Conservation (phyloP, 2,329 filamentous ascomycete species). For the Paecilomyces dactylethromorphus region DNA sequence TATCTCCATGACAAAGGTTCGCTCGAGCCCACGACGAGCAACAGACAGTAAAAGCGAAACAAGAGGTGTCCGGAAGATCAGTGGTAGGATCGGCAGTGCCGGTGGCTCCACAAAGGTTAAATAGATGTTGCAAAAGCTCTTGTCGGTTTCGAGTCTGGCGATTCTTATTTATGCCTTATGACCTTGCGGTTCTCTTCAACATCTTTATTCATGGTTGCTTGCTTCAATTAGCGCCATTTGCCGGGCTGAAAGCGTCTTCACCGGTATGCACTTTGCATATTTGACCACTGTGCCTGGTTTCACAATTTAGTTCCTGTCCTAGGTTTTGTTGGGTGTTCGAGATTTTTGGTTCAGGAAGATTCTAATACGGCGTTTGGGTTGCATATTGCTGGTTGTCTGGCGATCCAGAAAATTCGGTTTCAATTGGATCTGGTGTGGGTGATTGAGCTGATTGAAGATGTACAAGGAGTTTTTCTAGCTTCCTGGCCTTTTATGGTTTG, state of each 20-base stretch:
- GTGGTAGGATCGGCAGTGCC: conserved; percentile 40
- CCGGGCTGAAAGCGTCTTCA: conserved; percentile 8
- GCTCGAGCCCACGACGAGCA: conserved; percentile 45
- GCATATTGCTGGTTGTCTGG: conserved; percentile 10
- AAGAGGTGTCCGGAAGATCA: conserved; percentile 39
- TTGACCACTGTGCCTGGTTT: conserved; percentile 1
- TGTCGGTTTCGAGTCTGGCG: neutral
- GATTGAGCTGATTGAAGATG: conserved; percentile 4
- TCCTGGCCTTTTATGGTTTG: neutral
- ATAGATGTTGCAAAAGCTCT: conserved; percentile 6
- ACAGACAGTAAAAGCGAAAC: conserved; percentile 33
- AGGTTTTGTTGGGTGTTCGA: conserved; percentile 15
- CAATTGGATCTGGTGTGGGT: conserved; percentile 8
- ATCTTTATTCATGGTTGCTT: conserved; percentile 13
- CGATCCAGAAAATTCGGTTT: conserved; percentile 14
- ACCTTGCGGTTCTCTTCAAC: conserved; percentile 3
- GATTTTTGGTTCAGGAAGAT: conserved; percentile 16
- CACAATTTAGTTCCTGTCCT: conserved; percentile 5
- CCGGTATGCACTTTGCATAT: neutral
- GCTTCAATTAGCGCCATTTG: conserved; percentile 14
- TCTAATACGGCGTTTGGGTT: conserved; percentile 20
- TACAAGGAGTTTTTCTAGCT: neutral
- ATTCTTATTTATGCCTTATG: neutral
- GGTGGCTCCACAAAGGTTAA: conserved; percentile 27
- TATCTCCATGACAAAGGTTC: conserved; percentile 57